Evolutionary conservation across 495 filamentous ascomycete species (phyloP).

Genomic region (Xylaria venustula): DNA sequence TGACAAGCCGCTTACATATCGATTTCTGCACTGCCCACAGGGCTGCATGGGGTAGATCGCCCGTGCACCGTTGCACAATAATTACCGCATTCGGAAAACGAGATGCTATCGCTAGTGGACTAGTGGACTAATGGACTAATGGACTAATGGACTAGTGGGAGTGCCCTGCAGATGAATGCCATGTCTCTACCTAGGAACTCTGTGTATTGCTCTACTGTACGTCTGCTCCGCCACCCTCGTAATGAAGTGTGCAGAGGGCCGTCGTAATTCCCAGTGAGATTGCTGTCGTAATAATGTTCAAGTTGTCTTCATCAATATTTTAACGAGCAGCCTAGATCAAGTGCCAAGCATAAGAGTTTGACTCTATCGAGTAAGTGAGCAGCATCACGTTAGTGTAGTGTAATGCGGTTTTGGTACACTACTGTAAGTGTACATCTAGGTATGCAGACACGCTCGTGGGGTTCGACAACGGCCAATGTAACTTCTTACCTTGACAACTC

Average conservation of each 20-base stretch:
- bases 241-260: neutral
- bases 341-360: conserved; percentile 1
- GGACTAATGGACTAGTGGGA: no score
- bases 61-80: neutral
- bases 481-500: no score
- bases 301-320: neutral
- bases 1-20: conserved; percentile 15
- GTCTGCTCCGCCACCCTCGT: conserved; percentile 4
- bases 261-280: neutral
- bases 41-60: conserved; percentile 9
- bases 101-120: neutral
- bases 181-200: neutral
- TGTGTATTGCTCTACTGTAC: neutral
- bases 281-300: conserved; percentile 8
- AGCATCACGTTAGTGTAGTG: no score
- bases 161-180: neutral
- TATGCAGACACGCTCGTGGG: no score
- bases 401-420: no score
- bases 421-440: no score
- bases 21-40: neutral
- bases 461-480: no score
- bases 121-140: neutral
- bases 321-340: neutral
- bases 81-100: conserved; percentile 11
- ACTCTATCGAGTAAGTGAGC: no score